Conservation (phyloP, 73 alveolate species). For the Paramecium primaurelia region DNA sequence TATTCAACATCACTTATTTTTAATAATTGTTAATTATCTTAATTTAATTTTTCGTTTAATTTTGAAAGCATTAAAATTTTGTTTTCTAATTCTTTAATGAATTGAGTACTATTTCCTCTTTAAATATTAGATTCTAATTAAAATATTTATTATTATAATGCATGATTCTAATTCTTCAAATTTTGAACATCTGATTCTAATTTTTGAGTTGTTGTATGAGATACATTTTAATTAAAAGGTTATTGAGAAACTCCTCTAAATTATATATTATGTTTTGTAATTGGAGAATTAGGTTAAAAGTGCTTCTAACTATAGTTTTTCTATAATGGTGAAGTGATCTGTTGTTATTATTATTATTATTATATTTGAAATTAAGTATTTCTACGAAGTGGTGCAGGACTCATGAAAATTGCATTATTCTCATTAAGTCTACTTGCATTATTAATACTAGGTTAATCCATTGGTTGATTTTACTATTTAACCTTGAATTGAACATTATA, state of each 20-base stretch:
- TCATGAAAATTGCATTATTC: not conserved
- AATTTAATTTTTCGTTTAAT: slow-evolving; percentile 7
- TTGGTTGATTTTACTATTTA: not conserved
- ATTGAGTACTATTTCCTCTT: not conserved
- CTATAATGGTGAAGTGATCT: not conserved
- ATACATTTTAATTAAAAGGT: not conserved
- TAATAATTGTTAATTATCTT: not conserved
- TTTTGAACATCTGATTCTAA: not conserved
- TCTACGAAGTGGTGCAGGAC: not conserved
- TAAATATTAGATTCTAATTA: not conserved
- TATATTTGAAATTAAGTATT: not conserved
- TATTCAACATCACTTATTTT: not conserved
- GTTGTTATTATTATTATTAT: not conserved
- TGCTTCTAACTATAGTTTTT: not conserved
- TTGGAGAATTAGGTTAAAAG: not conserved
- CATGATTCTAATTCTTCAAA: not conserved
- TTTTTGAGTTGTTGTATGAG: not conserved
- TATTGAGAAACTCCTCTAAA: not conserved
- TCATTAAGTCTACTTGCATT: not conserved
- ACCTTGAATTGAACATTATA: not conserved
- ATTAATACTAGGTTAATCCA: not conserved
- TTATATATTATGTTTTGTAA: not conserved
- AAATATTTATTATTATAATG: not conserved
- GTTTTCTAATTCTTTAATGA: slow-evolving; percentile 2
- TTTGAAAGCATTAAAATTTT: not conserved